A percentile compares a stretch with the other conserved stretches of the same genome.
Evolutionary conservation across 257 asterid genomes (phyloP).

Genomic region (Solanum ossicruentum): DNA sequence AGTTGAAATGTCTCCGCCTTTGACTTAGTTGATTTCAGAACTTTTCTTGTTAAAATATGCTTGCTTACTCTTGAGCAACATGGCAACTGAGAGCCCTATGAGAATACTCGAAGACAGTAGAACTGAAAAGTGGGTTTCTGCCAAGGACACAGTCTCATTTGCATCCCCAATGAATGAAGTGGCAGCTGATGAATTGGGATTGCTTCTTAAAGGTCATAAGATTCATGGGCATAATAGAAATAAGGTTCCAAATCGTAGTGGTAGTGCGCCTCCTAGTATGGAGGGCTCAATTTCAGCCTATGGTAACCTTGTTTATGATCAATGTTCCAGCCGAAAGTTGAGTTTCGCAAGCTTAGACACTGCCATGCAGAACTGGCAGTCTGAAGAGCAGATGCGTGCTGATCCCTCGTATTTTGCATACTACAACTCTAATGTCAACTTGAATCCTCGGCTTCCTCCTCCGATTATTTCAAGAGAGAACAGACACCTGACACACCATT

Average conservation of each 20-base stretch:
- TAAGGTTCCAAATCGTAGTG: constrained; percentile 58
- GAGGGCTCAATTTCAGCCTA: constrained; percentile 61
- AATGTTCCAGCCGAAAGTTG: constrained; percentile 10
- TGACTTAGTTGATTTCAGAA: neutral
- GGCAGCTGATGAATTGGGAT: constrained; percentile 57
- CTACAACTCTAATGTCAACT: constrained; percentile 21
- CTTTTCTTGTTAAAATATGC: constrained; percentile 5
- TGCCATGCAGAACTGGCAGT: constrained; percentile 9
- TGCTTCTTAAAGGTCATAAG: constrained; percentile 42
- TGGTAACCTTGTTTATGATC: constrained; percentile 30
- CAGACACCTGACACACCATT: constrained; percentile 17
- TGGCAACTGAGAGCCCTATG: constrained; percentile 87
- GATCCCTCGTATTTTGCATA: constrained; percentile 26
- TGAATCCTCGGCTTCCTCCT: constrained; percentile 36
- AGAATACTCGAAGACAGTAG: constrained; percentile 46
- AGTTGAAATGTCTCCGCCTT: neutral
- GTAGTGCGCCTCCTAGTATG: constrained; percentile 91
- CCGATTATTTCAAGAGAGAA: constrained; percentile 28
- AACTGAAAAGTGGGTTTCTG: constrained; percentile 48
- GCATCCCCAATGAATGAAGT: constrained; percentile 20
- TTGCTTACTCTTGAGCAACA: constrained; percentile 4
- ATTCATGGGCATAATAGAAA: constrained; percentile 27
- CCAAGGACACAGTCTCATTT: constrained; percentile 33
- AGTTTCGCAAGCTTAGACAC: constrained; percentile 19
- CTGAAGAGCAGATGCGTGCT: constrained; percentile 24